phyloP scores from a whole-genome alignment of 2,329 filamentous ascomycete species.

The Fusarium zealandicum region DNA sequence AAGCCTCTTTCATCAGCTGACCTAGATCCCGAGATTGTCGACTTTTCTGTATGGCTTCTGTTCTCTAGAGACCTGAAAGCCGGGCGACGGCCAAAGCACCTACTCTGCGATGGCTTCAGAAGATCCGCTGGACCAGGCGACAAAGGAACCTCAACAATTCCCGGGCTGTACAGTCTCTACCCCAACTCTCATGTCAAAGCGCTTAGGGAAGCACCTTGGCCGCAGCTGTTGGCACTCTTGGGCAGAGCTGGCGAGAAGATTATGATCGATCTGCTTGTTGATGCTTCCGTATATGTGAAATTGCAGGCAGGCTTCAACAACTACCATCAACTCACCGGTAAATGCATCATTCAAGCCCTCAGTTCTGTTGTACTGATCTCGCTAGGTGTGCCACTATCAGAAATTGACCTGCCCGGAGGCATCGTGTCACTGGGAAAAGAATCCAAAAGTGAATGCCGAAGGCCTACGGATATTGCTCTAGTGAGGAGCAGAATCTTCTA shows the following conservation, averaged over 20 bases:
- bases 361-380: not conserved
- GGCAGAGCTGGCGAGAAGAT: conserved; percentile 78
- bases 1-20: conserved; percentile 13
- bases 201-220: conserved; percentile 78
- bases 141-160: conserved; percentile 57
- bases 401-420: conserved; percentile 46
- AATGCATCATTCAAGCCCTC: conserved; percentile 28
- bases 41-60: conserved; percentile 78
- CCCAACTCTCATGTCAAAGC: conserved; percentile 74
- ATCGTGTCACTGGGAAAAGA: conserved; percentile 7
- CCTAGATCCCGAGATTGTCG: conserved; percentile 66
- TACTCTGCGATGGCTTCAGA: conserved; percentile 85
- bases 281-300: conserved; percentile 77
- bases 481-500: conserved; percentile 88
- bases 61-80: conserved; percentile 65
- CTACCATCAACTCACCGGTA: conserved; percentile 81
- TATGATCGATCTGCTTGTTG: conserved; percentile 78
- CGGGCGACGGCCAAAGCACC: conserved; percentile 67
- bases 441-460: conserved; percentile 16
- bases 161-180: conserved; percentile 68
- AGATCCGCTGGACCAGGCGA: conserved; percentile 49
- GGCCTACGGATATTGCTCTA: conserved; percentile 71
- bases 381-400: conserved; percentile 59
- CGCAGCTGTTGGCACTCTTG: conserved; percentile 73
- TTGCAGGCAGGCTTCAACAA: conserved; percentile 68